phyloP scores from a whole-genome alignment of 2,329 filamentous ascomycete genomes.

The Claviceps maximensis region DNA sequence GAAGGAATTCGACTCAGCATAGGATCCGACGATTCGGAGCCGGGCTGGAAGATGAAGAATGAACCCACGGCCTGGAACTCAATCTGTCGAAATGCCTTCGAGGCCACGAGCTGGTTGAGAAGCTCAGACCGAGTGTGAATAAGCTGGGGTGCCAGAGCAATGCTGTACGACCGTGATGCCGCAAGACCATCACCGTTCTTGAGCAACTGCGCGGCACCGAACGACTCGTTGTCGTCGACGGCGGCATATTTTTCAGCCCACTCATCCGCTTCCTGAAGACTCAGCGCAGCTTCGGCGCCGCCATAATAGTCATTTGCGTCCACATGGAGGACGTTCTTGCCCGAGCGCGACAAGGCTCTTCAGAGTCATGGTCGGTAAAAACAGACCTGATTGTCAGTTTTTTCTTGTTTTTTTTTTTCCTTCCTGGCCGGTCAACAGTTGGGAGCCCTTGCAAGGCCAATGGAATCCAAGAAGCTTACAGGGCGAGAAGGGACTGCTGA shows the following conservation, averaged over 20 bases:
- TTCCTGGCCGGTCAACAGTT: not conserved
- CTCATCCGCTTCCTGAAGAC: constrained; percentile 63
- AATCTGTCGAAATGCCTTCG: constrained; percentile 74
- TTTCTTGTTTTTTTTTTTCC: not conserved
- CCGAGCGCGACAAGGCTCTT: constrained; percentile 85
- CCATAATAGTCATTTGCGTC: constrained; percentile 85
- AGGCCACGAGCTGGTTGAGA: constrained; percentile 72
- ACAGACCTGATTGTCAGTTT: constrained; percentile 14
- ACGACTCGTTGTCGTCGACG: constrained; percentile 12
- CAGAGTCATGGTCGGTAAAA: constrained; percentile 19
- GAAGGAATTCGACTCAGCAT: constrained; percentile 64
- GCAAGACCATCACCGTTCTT: constrained; percentile 31
- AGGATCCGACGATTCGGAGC: constrained; percentile 15
- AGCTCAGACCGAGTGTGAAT: constrained; percentile 74
- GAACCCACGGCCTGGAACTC: constrained; percentile 90
- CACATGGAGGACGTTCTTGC: constrained; percentile 81
- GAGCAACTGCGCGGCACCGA: constrained; percentile 20
- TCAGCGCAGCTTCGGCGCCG: constrained; percentile 72
- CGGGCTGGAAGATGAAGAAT: constrained; percentile 62
- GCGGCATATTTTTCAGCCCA: constrained; percentile 44
- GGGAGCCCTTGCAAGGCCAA: constrained; percentile 8
- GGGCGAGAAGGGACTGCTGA: constrained; percentile 64
- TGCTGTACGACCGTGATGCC: constrained; percentile 61
- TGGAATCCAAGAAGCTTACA: constrained; percentile 42
- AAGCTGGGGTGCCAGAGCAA: constrained; percentile 74